Conservation (phyloP, 768 basidiomycete genomes). For the Cystobasidium onofrii region DNA sequence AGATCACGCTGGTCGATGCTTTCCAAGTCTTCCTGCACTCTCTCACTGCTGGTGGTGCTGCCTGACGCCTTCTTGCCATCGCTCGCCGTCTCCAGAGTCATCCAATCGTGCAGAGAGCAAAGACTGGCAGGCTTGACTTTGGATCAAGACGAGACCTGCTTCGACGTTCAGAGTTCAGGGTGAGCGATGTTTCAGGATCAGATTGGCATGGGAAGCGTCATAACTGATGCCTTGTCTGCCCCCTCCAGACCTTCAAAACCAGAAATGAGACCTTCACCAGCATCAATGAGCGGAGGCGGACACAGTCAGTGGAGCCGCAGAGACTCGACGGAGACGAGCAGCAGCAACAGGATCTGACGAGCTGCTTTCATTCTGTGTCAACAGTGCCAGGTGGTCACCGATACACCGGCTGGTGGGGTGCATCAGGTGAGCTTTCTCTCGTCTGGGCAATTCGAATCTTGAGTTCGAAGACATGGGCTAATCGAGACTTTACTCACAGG, state of each 20-base stretch:
- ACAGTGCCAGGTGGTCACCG: constrained; percentile 11
- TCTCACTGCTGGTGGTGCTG: background rate
- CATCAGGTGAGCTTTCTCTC: background rate
- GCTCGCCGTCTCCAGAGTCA: background rate
- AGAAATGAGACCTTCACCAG: constrained; percentile 6
- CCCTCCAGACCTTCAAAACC: background rate
- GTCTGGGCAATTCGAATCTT: background rate
- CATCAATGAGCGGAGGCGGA: constrained; percentile 16
- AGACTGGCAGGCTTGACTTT: background rate
- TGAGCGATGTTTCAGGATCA: background rate
- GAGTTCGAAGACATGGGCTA: background rate
- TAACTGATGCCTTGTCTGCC: background rate
- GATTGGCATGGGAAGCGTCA: background rate
- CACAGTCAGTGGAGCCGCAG: background rate
- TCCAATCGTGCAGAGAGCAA: constrained; percentile 4
- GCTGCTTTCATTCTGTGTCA: background rate
- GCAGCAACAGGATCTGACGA: background rate
- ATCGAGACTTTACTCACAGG: constrained; percentile 20
- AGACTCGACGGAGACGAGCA: background rate
- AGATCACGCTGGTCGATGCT: background rate
- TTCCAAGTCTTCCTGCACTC: background rate
- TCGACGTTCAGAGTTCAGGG: background rate
- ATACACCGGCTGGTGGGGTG: constrained; percentile 35
- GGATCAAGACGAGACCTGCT: background rate
- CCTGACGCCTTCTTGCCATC: background rate